A percentile compares a stretch with the other conserved stretches of the same genome.
Evolutionary conservation across 495 filamentous ascomycete species (phyloP).

Genomic region (Mytilinidion resinicola): DNA sequence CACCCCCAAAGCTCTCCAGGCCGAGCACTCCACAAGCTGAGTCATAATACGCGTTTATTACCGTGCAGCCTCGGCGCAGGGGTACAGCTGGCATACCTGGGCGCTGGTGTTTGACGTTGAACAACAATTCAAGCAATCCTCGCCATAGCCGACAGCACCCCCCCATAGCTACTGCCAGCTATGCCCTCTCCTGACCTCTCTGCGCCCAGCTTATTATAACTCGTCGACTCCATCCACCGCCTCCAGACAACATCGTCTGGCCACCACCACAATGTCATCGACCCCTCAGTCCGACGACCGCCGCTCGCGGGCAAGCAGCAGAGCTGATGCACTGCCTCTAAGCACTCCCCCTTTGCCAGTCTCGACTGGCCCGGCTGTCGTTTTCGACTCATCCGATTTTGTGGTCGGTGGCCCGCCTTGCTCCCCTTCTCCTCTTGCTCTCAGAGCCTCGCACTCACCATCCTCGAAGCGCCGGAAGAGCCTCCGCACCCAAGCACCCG

Average conservation of each 20-base stretch:
- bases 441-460: slow-evolving; percentile 26
- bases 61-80: background rate
- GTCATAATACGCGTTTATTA: background rate
- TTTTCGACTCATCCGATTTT: slow-evolving; percentile 11
- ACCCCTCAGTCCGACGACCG: slow-evolving; percentile 23
- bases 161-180: background rate
- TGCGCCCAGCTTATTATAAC: slow-evolving; percentile 8
- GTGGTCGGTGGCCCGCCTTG: slow-evolving; percentile 27
- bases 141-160: background rate
- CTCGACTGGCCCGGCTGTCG: slow-evolving; percentile 10
- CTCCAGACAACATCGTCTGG: background rate
- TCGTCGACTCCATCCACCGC: background rate
- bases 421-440: slow-evolving; percentile 23
- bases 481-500: slow-evolving; percentile 8
- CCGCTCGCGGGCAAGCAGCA: slow-evolving; percentile 19
- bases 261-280: slow-evolving; percentile 17
- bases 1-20: no score
- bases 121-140: slow-evolving; percentile 2
- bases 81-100: background rate
- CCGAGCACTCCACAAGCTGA: no score
- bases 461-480: slow-evolving; percentile 25
- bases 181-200: slow-evolving; percentile 13
- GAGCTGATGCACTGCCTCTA: slow-evolving; percentile 5
- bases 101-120: background rate
- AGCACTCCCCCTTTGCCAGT: slow-evolving; percentile 4